phyloP scores from a whole-genome alignment of 148 eudicot genomes.

The Talinum fruticosum region DNA sequence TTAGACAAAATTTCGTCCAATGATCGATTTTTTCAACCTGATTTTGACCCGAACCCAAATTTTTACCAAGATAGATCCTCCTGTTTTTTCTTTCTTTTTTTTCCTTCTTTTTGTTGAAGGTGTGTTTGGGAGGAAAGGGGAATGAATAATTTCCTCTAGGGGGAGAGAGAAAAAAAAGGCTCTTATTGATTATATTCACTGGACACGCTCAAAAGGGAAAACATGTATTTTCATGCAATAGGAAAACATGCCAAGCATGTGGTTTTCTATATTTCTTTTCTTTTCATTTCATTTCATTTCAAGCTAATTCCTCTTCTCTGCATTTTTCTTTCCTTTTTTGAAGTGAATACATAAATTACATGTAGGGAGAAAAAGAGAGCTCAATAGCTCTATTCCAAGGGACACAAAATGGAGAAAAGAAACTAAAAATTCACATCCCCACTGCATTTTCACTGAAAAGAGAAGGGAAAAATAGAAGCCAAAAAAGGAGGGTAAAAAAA shows the following conservation, averaged over 20 bases:
- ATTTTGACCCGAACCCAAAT: too few species aligned
- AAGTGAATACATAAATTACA: conserved; percentile 27
- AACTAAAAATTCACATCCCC: conserved; percentile 16
- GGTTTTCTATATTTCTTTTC: conserved; percentile 31
- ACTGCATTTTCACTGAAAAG: neutral
- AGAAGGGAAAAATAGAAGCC: neutral
- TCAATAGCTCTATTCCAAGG: conserved; percentile 16
- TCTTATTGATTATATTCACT: neutral
- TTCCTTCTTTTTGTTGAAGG: too few species aligned
- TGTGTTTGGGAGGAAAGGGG: too few species aligned
- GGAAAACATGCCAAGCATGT: conserved; percentile 24
- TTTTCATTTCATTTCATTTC: conserved; percentile 19
- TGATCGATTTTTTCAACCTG: too few species aligned
- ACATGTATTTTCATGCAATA: neutral
- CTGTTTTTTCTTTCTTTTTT: too few species aligned
- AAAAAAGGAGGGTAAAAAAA: neutral
- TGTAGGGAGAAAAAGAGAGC: conserved; percentile 22
- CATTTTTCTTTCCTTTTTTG: conserved; percentile 22
- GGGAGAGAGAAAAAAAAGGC: neutral
- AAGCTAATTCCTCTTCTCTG: conserved; percentile 28
- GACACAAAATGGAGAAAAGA: neutral
- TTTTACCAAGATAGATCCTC: too few species aligned
- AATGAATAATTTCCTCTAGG: too few species aligned
- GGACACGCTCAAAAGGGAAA: neutral
- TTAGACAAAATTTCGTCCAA: too few species aligned